A percentile compares a stretch with the other conserved stretches of the same genome.
Conservation (phyloP, 2,329 filamentous ascomycete species). For the Cryphonectria japonica region DNA sequence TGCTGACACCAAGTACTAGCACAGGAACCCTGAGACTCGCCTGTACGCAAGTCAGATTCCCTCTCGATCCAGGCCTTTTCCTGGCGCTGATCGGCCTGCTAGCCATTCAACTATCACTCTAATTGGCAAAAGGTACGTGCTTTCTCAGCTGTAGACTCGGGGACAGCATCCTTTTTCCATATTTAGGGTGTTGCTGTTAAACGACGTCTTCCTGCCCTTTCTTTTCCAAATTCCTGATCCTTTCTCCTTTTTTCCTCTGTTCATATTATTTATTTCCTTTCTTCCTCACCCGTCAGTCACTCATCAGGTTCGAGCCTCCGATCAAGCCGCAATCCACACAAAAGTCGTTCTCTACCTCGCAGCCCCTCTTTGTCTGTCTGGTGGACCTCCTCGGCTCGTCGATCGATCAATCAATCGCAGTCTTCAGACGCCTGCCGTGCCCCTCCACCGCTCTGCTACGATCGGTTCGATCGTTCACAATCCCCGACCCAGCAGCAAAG, state of each 20-base stretch:
- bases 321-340: not conserved
- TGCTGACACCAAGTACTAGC: not conserved
- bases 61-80: not conserved
- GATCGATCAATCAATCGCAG: constrained; percentile 3
- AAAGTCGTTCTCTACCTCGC: not conserved
- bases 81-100: not conserved
- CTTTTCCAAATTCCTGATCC: not conserved
- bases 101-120: not conserved
- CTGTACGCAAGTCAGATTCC: not conserved
- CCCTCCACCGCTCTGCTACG: not conserved
- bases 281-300: not conserved
- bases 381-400: constrained; percentile 7
- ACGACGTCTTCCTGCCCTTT: not conserved
- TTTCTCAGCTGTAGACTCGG: not conserved
- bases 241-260: not conserved
- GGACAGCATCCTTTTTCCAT: constrained; percentile 7
- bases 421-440: constrained; percentile 1
- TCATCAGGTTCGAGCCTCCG: not conserved
- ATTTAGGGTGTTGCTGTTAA: not conserved
- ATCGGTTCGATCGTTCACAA: not conserved
- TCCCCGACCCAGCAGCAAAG: not conserved
- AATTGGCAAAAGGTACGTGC: not conserved
- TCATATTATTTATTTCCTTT: not conserved
- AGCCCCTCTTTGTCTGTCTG: not conserved
- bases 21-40: constrained; percentile 2